Percentiles rank a stretch among this genome's conserved stretches.
Conservation (phyloP, 306 rosid genomes). For the Ceratonia siliqua region DNA sequence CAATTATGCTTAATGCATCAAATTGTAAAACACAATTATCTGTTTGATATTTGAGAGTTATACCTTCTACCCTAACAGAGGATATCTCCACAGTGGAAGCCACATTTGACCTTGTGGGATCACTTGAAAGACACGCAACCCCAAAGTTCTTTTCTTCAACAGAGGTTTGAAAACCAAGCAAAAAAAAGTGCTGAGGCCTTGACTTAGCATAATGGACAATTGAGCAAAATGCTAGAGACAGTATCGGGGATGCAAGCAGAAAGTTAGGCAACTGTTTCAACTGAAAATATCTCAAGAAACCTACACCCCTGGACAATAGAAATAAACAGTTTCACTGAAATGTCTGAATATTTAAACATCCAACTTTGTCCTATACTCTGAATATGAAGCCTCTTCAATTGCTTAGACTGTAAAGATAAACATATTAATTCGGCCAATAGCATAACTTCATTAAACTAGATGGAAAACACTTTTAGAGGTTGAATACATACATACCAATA, state of each 20-base stretch:
- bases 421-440: not conserved
- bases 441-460: conserved; percentile 16
- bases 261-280: conserved; percentile 89
- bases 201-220: conserved; percentile 73
- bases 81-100: conserved; percentile 37
- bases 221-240: conserved; percentile 73
- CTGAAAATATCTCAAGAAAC: conserved; percentile 86
- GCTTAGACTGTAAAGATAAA: conserved; percentile 6
- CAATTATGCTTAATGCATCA: not conserved
- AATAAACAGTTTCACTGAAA: conserved; percentile 29
- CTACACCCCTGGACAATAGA: conserved; percentile 76
- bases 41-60: conserved; percentile 20
- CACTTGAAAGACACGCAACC: conserved; percentile 43
- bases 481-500: conserved; percentile 69
- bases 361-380: not conserved
- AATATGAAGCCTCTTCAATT: conserved; percentile 11
- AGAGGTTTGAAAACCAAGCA: conserved; percentile 71
- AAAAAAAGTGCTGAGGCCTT: conserved; percentile 61
- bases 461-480: conserved; percentile 12
- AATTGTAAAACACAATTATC: conserved; percentile 28
- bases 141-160: conserved; percentile 54
- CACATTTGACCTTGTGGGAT: conserved; percentile 39
- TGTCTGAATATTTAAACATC: conserved; percentile 17
- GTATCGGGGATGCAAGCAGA: conserved; percentile 80
- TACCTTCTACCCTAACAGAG: conserved; percentile 54